Base-by-base conservation (phyloP, 805 yeast species). In the Tetrapisispora namnaoensis region DNA sequence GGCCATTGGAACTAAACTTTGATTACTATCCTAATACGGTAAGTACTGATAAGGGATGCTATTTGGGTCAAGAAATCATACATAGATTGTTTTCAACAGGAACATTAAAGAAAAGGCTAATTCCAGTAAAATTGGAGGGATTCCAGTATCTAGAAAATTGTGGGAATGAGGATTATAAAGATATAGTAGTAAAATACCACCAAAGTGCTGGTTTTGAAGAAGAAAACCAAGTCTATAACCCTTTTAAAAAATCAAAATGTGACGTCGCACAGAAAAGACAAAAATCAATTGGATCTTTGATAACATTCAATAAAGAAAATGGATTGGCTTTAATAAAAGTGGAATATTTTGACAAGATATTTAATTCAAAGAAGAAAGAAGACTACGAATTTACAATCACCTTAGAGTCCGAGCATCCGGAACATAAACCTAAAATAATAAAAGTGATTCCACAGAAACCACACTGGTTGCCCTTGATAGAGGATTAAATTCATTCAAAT, bases 51-150 rank as follows among this genome's bases (percentile, higher is more conserved):
- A 93, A 93, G 65, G 99, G 99, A 1, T 93, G 99, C 63, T 93
- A 93, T 58, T 82, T 88, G 16, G 99, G 99, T 1, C 99, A 93
- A 66, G 99, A 93, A 63, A 71, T 93, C 46, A 90, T 97, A 0
- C 88, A 90, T 17, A 76, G 99, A 57, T 83, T 97, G 0, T 82
- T 76, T 59, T 86, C 86, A 51, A 80, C 83, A 32, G 96, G 96
- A 3, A 77, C 82, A 1, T 77, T 90, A n/a, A 73, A 95, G 30
- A 89, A 90, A 58, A 71, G 98, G 48, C 70, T 88, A 2, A 78
- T 86, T 43, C 97, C 98, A 0, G 79, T 83, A 1, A 71, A 69
- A 42, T 38, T 65, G 7, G 45, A 37, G 3, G 32, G 16, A 37
- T 34, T 38, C 44, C n/a, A 46, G 18, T 9, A 30, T 16, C 21